Evolutionary conservation across 2,329 filamentous ascomycete genomes (phyloP).

Genomic region (Celoporthe dispersa): DNA sequence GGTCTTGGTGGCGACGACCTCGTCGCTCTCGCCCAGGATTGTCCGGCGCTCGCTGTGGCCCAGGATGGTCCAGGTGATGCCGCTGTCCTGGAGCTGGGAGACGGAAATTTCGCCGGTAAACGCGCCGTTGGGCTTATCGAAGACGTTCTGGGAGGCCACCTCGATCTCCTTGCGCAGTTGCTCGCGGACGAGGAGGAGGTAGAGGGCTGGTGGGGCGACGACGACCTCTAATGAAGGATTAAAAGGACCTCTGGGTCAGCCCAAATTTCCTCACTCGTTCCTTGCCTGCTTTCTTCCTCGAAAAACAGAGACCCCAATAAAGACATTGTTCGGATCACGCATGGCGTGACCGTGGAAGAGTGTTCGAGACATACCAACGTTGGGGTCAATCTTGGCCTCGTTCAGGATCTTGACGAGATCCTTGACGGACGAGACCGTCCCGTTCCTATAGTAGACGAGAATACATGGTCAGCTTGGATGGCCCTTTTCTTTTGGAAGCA

Average conservation of each 20-base stretch:
- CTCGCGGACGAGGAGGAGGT: constrained; percentile 86
- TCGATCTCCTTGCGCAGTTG: constrained; percentile 75
- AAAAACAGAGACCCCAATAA: not conserved
- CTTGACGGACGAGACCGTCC: constrained; percentile 86
- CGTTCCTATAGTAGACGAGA: constrained; percentile 73
- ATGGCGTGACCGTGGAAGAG: constrained; percentile 7
- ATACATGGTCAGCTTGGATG: constrained; percentile 29
- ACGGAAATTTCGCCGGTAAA: constrained; percentile 97
- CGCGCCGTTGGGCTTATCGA: constrained; percentile 93
- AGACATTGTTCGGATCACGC: not conserved
- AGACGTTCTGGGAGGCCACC: constrained; percentile 96
- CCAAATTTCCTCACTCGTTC: not conserved
- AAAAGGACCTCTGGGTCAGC: constrained; percentile 6
- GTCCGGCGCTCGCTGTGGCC: constrained; percentile 96
- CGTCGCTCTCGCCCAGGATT: constrained; percentile 84
- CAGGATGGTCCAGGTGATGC: constrained; percentile 87
- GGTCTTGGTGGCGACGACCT: constrained; percentile 89
- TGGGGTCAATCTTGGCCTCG: constrained; percentile 77
- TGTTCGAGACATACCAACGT: constrained; percentile 65
- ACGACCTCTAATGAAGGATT: constrained; percentile 74
- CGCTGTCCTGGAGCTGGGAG: constrained; percentile 85
- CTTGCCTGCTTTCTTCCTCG: not conserved
- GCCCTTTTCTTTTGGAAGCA: constrained; percentile 20
- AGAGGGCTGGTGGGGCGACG: constrained; percentile 86
- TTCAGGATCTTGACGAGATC: constrained; percentile 90